Evolutionary conservation across 2,329 filamentous ascomycete genomes (phyloP).

Genomic region (Fusarium sterilihyphosum): DNA sequence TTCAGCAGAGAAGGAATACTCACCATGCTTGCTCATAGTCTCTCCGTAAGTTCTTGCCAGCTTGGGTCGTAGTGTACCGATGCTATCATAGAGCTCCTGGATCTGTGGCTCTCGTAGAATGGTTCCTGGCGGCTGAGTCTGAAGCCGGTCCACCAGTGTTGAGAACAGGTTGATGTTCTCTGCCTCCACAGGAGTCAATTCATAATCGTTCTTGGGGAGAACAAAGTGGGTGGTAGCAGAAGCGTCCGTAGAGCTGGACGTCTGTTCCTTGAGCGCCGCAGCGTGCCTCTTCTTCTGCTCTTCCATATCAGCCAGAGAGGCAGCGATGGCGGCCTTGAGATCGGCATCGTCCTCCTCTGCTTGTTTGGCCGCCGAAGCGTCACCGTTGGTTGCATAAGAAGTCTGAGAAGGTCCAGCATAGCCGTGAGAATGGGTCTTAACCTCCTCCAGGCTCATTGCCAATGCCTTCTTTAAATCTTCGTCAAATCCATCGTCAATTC

Average conservation of each 20-base stretch:
- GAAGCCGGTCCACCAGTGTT: slow-evolving; percentile 90
- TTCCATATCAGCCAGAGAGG: slow-evolving; percentile 96
- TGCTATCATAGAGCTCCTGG: slow-evolving; percentile 97
- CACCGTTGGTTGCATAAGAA: slow-evolving; percentile 50
- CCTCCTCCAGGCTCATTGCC: slow-evolving; percentile 97
- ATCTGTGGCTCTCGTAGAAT: slow-evolving; percentile 98
- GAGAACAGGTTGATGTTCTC: slow-evolving; percentile 98
- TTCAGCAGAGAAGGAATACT: slow-evolving; percentile 39
- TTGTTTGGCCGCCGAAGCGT: slow-evolving; percentile 51
- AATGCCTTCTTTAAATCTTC: slow-evolving; percentile 93
- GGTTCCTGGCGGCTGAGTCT: slow-evolving; percentile 94
- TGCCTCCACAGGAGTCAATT: slow-evolving; percentile 90
- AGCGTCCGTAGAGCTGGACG: slow-evolving; percentile 55
- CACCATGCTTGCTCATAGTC: slow-evolving; percentile 99
- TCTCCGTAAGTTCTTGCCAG: slow-evolving; percentile 95
- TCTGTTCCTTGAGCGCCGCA: slow-evolving; percentile 82
- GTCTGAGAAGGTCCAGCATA: slow-evolving; percentile 71
- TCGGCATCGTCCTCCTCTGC: slow-evolving; percentile 92
- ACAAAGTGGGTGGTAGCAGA: slow-evolving; percentile 59
- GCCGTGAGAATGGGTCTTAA: slow-evolving; percentile 77
- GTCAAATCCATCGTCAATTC: slow-evolving; percentile 91
- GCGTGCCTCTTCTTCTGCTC: slow-evolving; percentile 95
- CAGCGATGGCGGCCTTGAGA: slow-evolving; percentile 92
- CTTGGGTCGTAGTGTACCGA: slow-evolving; percentile 92
- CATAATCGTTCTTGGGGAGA: slow-evolving; percentile 89